These are phyloP conservation scores for Hamamelis virginiana DNA, from an alignment of 164 flowering plant species.

Conservation along the genomic window DNA sequence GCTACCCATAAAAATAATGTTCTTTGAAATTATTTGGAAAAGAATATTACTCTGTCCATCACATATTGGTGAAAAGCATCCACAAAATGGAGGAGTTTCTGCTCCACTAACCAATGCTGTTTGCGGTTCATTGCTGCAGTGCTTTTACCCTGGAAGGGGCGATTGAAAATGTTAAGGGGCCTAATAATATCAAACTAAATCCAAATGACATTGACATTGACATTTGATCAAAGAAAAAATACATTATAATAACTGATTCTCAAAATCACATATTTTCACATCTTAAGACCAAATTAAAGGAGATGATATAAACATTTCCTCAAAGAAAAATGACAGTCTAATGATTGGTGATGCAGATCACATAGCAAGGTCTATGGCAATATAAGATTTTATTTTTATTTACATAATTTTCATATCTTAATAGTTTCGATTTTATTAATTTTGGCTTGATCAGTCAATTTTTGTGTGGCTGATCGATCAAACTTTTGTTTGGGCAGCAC, in stretches of 20 bases:
- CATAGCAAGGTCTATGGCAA: no score
- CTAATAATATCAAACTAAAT: background rate
- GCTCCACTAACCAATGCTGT: slow-evolving; percentile 88
- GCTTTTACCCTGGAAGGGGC: slow-evolving; percentile 57
- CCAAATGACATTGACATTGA: background rate
- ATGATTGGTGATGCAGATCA: no score
- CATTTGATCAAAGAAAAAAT: background rate
- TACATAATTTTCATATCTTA: no score
- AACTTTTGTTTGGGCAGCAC: no score
- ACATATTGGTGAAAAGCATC: slow-evolving; percentile 99
- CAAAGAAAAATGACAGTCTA: no score
- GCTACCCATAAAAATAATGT: no score
- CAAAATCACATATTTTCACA: background rate
- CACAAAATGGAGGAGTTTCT: slow-evolving; percentile 95
- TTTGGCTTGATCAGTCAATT: no score
- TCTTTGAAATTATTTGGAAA: background rate
- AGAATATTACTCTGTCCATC: slow-evolving; percentile 84
- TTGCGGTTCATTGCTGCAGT: slow-evolving; percentile 45
- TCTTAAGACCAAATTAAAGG: background rate
- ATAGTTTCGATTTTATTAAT: no score
- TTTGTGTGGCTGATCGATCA: no score
- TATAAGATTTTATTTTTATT: no score
- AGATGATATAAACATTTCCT: no score
- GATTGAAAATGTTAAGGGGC: background rate
- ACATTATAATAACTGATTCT: background rate